These are phyloP conservation scores for Phytophthora multivora DNA, from an alignment of 352 stramenopile genomes.

Conservation along the genomic window DNA sequence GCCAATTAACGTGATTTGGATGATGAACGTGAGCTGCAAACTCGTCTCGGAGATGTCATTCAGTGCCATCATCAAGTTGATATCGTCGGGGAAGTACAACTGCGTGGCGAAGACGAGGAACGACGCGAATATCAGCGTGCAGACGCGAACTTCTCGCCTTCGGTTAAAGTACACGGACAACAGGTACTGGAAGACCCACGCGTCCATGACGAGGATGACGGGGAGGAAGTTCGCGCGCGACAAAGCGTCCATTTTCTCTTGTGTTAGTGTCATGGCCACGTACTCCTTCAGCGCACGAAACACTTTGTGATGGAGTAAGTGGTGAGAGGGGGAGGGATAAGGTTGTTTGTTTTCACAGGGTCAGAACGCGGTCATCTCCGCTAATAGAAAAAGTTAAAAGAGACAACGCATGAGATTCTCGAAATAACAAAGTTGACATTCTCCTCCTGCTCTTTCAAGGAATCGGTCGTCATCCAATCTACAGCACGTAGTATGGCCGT, in stretches of 20 bases:
- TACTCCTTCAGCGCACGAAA: background rate
- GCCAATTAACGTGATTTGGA: constrained; percentile 48
- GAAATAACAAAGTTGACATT: background rate
- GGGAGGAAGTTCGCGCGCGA: constrained; percentile 27
- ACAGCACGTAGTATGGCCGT: too few relatives aligned
- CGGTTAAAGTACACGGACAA: constrained; percentile 33
- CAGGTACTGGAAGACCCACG: constrained; percentile 45
- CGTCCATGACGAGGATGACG: constrained; percentile 37
- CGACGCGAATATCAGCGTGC: constrained; percentile 26
- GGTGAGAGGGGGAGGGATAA: too few relatives aligned
- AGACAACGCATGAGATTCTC: background rate
- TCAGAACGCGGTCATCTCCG: background rate
- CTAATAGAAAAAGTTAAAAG: background rate
- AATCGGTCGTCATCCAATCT: too few relatives aligned
- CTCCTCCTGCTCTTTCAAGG: too few relatives aligned
- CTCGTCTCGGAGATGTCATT: constrained; percentile 48
- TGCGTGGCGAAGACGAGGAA: constrained; percentile 29
- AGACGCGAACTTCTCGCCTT: constrained; percentile 30
- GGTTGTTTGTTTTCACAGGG: background rate
- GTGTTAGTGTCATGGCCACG: background rate
- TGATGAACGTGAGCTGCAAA: constrained; percentile 38
- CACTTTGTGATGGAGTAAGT: background rate
- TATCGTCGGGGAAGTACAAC: constrained; percentile 29
- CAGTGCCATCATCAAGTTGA: constrained; percentile 16
- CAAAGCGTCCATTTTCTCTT: constrained; percentile 17